phyloP scores from a whole-genome alignment of 768 basidiomycete genomes.

The Suillus occidentalis region DNA sequence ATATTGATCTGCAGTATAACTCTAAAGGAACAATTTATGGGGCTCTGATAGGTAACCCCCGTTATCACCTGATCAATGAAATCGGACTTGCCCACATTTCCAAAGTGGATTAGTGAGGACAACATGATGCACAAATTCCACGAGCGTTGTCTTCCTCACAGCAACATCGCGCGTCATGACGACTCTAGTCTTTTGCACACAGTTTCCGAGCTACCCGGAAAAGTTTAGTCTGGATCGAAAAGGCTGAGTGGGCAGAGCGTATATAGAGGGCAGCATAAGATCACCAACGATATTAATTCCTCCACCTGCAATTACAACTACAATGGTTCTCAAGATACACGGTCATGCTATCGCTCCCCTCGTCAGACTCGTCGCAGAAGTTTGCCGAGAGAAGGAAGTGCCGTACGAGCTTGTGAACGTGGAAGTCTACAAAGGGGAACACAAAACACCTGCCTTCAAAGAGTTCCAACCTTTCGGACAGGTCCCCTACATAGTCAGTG shows the following conservation, averaged over 20 bases:
- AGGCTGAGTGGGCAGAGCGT: not conserved
- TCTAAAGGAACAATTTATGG: not conserved
- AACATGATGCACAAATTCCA: not conserved
- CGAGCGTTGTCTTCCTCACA: not conserved
- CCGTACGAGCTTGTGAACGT: slow-evolving; percentile 25
- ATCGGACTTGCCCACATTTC: not conserved
- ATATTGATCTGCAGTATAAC: not conserved
- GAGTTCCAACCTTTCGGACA: slow-evolving; percentile 36
- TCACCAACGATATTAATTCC: not conserved
- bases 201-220: not conserved
- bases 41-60: not conserved
- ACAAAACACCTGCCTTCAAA: slow-evolving; percentile 20
- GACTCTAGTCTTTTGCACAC: not conserved
- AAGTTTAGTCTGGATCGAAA: not conserved
- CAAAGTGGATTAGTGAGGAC: not conserved
- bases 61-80: not conserved
- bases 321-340: slow-evolving; percentile 21
- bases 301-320: not conserved
- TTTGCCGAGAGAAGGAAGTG: slow-evolving; percentile 15
- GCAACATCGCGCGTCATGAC: not conserved
- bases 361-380: slow-evolving; percentile 18
- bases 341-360: slow-evolving; percentile 13
- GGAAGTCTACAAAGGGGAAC: slow-evolving; percentile 16
- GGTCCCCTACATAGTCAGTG: slow-evolving; percentile 29
- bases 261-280: not conserved